Conservation (phyloP, 2,329 filamentous ascomycete genomes). For the Keithomyces neogunnii region DNA sequence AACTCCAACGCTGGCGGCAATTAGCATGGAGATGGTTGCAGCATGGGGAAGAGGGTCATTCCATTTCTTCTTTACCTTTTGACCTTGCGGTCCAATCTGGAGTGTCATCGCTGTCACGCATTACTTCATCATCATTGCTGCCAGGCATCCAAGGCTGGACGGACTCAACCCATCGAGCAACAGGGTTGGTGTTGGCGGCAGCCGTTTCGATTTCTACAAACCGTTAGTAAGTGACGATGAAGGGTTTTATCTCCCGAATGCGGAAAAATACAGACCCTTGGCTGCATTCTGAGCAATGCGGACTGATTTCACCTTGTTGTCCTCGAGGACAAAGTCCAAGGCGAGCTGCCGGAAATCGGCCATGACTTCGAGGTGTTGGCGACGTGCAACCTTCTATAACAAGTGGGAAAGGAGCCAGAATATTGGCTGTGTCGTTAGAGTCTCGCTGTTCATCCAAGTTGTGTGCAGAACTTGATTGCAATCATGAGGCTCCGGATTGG, state of each 20-base stretch:
- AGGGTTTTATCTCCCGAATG: neutral
- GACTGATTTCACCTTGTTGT: slow-evolving; percentile 32
- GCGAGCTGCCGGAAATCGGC: slow-evolving; percentile 43
- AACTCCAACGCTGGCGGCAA: slow-evolving; percentile 41
- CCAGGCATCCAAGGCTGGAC: slow-evolving; percentile 46
- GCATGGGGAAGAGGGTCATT: neutral
- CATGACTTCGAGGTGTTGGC: slow-evolving; percentile 18
- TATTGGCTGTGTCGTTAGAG: neutral
- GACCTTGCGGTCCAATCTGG: slow-evolving; percentile 46
- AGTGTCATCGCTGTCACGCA: slow-evolving; percentile 28
- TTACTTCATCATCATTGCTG: slow-evolving; percentile 27
- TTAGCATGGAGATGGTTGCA: neutral
- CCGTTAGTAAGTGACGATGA: slow-evolving; percentile 5
- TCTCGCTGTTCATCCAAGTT: neutral
- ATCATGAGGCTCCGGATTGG: neutral
- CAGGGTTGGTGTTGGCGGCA: slow-evolving; percentile 32
- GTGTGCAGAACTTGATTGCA: neutral
- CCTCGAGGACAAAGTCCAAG: slow-evolving; percentile 44
- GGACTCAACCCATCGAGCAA: slow-evolving; percentile 47
- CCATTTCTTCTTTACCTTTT: slow-evolving; percentile 28
- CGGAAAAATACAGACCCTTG: slow-evolving; percentile 20
- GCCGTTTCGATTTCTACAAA: slow-evolving; percentile 35
- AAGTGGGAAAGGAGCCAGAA: neutral
- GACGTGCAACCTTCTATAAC: neutral
- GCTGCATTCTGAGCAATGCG: slow-evolving; percentile 38